A percentile compares a stretch with the other conserved stretches of the same genome.
Conservation (phyloP, 177 flowering plant genomes). For the Vitis hybrid region DNA sequence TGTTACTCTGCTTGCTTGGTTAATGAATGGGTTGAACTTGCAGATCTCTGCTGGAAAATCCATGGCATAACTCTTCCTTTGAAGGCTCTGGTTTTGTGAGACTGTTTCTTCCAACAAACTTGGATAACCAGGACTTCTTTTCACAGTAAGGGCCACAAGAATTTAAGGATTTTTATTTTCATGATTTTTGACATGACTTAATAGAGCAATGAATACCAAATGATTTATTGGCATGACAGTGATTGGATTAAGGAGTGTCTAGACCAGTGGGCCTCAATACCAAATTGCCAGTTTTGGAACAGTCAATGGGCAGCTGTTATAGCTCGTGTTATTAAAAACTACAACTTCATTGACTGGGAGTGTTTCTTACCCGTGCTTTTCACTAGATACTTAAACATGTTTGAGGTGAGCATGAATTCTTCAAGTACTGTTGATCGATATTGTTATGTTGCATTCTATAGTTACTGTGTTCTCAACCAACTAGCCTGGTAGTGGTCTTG, state of each 20-base stretch:
- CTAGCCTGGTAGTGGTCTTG: slow-evolving; percentile 5
- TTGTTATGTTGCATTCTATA: not conserved
- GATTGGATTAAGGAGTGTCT: slow-evolving; percentile 63
- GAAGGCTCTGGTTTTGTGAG: slow-evolving; percentile 94
- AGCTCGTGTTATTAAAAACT: slow-evolving; percentile 81
- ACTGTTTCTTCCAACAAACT: slow-evolving; percentile 89
- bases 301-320: slow-evolving; percentile 85
- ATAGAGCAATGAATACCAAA: slow-evolving; percentile 5
- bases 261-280: slow-evolving; percentile 72
- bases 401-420: slow-evolving; percentile 61
- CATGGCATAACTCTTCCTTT: slow-evolving; percentile 95
- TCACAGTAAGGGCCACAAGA: slow-evolving; percentile 53
- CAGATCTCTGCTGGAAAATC: slow-evolving; percentile 86
- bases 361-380: slow-evolving; percentile 65
- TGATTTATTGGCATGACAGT: slow-evolving; percentile 37
- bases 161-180: slow-evolving; percentile 5
- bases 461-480: not conserved
- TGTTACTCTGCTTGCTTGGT: slow-evolving; percentile 2
- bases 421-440: not conserved
- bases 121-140: slow-evolving; percentile 79
- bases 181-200: slow-evolving; percentile 1
- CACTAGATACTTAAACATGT: slow-evolving; percentile 77
- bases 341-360: slow-evolving; percentile 69
- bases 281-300: slow-evolving; percentile 95
- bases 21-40: slow-evolving; percentile 10